phyloP scores from a whole-genome alignment of 2,329 filamentous ascomycete genomes.

The Alternaria rosae region DNA sequence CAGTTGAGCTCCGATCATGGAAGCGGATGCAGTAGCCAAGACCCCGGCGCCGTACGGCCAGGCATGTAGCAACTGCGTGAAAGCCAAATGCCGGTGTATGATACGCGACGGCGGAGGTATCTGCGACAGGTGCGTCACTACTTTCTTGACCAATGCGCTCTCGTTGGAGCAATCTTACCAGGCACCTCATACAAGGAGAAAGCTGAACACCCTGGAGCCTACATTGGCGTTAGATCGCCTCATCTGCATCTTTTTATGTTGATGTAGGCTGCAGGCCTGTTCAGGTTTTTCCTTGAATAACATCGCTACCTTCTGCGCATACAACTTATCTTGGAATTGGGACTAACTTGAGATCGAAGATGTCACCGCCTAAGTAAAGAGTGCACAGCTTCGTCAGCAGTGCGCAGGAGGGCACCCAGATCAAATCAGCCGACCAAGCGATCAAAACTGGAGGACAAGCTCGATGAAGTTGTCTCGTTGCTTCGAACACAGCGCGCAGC shows the following conservation, averaged over 20 bases:
- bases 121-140: constrained; percentile 32
- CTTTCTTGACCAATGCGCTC: background rate
- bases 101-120: constrained; percentile 15
- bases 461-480: constrained; percentile 40
- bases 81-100: constrained; percentile 38
- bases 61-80: constrained; percentile 35
- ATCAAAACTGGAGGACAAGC: constrained; percentile 39
- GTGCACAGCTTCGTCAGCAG: constrained; percentile 15
- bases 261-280: background rate
- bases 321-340: too few species aligned
- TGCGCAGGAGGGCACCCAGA: constrained; percentile 16
- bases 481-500: constrained; percentile 28
- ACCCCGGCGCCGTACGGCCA: constrained; percentile 35
- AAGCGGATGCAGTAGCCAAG: constrained; percentile 23
- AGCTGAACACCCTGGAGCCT: background rate
- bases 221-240: background rate
- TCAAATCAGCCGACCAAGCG: constrained; percentile 10
- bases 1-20: constrained; percentile 8
- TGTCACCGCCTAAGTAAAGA: constrained; percentile 27
- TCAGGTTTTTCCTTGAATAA: too few species aligned
- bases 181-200: too few species aligned
- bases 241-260: background rate
- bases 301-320: background rate
- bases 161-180: too few species aligned
- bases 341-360: constrained; percentile 3